Percentiles rank a stretch among this genome's conserved stretches.
phyloP scores from a whole-genome alignment of 306 rosid species.

The Pyrus bretschneideri region DNA sequence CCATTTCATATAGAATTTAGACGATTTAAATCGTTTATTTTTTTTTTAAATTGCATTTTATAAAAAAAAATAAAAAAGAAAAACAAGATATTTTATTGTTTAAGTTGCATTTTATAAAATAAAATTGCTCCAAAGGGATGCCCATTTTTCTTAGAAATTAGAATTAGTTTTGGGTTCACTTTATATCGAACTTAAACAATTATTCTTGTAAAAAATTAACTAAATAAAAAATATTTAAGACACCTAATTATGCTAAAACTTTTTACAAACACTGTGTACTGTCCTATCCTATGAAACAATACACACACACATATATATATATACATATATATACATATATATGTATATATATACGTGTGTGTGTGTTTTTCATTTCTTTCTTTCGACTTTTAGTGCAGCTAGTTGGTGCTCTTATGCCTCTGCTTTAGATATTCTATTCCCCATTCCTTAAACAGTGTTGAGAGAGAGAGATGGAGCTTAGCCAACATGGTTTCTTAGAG shows the following conservation, averaged over 20 bases:
- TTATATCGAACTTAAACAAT: too few relatives aligned
- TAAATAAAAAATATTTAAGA: too few relatives aligned
- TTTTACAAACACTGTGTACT: background rate
- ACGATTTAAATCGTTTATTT: too few relatives aligned
- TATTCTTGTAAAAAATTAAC: too few relatives aligned
- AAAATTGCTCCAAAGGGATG: background rate
- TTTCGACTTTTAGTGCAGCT: conserved; percentile 16
- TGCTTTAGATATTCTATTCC: background rate
- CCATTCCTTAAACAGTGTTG: conserved; percentile 3
- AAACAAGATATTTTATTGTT: too few relatives aligned
- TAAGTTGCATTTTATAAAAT: too few relatives aligned
- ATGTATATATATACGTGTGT: background rate
- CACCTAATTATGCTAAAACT: too few relatives aligned
- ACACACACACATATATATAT: too few relatives aligned
- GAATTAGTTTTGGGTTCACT: fast-evolving
- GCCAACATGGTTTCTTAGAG: conserved; percentile 78
- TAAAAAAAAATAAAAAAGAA: too few relatives aligned
- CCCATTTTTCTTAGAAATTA: too few relatives aligned
- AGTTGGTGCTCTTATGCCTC: conserved; percentile 21
- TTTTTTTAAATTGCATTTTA: too few relatives aligned
- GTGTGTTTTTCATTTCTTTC: background rate
- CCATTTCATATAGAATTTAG: too few relatives aligned
- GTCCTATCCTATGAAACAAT: background rate
- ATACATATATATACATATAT: background rate
- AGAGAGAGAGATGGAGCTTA: conserved; percentile 64